Base-by-base conservation (phyloP, 208 protist genomes). In the Herpetomonas tarakana region DNA sequence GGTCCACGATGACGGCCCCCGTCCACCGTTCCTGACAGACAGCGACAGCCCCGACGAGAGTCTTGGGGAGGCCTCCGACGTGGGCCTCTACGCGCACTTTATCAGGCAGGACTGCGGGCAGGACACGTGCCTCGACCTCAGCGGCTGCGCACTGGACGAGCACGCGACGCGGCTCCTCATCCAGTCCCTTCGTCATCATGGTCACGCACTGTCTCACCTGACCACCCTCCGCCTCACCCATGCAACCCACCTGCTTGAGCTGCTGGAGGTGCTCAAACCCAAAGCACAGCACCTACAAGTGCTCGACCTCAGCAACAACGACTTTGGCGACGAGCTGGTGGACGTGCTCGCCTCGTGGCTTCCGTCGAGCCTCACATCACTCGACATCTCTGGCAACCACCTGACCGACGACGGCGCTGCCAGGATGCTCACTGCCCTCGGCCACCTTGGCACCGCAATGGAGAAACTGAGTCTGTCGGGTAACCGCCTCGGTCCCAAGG, bases 301-400 rank as follows among this genome's bases (percentile, higher is more conserved):
- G n/a, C n/a, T 82, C 21, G 64, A 52, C 29, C 28, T 82, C 27
- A 62, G 66, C 12, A 47, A n/a, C 11, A 57, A 58, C 0, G 27
- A 65, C 1, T 54, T 74, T 9, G 49, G 47, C 31, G 28, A 63
- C 47, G 58, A 63, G 47, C 46, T 56, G 24, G 45, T 27, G 14
- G 12, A 9, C 2, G 47, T 35, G 18, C 26, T 63, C 31, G 58
- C 58, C 4, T 14, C 35, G 41, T 21, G 39, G 14, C 58, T 65
- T 4, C 58, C 63, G n/a, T 59, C 66, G 4, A 53, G 56, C 14
- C 61, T 91, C 3, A 53, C 49, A 16, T 58, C 67, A 28, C 65
- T 91, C 3, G 78, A 83, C 54, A 27, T 91, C 29, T 74, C 74
- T 53, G 75, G 67, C 21, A 91, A 87, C 50, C 60, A 59, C 9